A percentile compares a stretch with the other conserved stretches of the same genome.
phyloP scores from a whole-genome alignment of 2,329 filamentous ascomycete genomes.

The Cladosporium sp. region DNA sequence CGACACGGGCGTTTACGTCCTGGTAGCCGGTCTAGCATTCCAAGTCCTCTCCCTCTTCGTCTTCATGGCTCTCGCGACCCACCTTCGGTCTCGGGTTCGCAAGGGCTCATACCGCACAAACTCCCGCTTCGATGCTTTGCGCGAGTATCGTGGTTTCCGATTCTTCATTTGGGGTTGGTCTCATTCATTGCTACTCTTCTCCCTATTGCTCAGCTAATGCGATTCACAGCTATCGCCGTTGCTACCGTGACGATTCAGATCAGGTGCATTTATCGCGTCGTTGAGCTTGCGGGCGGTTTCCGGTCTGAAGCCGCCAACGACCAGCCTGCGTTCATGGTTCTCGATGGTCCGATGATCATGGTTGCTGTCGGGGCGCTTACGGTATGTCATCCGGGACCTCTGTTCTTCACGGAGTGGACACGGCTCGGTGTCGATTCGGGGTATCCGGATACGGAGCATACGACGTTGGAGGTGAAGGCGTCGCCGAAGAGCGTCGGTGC shows the following conservation, averaged over 20 bases:
- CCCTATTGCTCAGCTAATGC: background rate
- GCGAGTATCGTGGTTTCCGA: background rate
- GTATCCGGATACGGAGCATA: background rate
- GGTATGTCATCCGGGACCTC: background rate
- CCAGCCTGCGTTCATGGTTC: conserved; percentile 51
- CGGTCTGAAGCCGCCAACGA: conserved; percentile 57
- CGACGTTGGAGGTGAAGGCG: background rate
- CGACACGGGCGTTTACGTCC: background rate
- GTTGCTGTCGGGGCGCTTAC: background rate
- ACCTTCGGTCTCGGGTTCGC: background rate
- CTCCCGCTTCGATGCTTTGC: background rate
- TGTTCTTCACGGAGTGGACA: background rate
- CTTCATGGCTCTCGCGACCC: background rate
- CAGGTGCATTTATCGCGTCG: conserved; percentile 66
- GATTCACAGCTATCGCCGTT: background rate
- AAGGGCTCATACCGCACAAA: background rate
- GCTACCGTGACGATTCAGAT: conserved; percentile 55
- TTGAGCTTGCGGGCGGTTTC: conserved; percentile 67
- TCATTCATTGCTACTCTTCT: background rate
- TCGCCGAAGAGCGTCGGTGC: too few relatives aligned
- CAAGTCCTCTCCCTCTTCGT: background rate
- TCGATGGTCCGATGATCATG: conserved; percentile 56
- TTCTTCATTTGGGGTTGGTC: background rate
- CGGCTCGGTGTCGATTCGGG: background rate
- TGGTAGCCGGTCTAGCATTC: background rate